Percentiles rank a stretch among this genome's conserved stretches.
phyloP scores from a whole-genome alignment of 768 basidiomycete species.

The Albatrellus ellisii region DNA sequence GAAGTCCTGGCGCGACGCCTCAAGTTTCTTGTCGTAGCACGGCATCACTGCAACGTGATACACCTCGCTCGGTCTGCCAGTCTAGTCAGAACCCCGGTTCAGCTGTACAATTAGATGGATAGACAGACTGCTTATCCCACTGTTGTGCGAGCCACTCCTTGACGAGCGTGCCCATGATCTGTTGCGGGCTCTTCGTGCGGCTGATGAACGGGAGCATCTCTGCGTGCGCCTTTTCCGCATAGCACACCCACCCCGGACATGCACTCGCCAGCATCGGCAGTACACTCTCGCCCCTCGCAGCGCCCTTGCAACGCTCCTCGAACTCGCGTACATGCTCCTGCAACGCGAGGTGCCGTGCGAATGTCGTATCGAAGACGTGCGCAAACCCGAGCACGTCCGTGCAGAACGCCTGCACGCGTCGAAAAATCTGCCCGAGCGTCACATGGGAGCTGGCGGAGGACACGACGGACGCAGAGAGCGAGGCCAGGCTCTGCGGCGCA shows the following conservation, averaged over 20 bases:
- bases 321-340: slow-evolving; percentile 77
- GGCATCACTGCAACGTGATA: slow-evolving; percentile 99
- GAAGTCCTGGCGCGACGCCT: slow-evolving; percentile 92
- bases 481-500: slow-evolving; percentile 78
- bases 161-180: slow-evolving; percentile 85
- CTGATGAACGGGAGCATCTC: slow-evolving; percentile 91
- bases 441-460: slow-evolving; percentile 27
- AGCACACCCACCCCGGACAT: slow-evolving; percentile 99
- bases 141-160: slow-evolving; percentile 72
- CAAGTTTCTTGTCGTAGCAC: slow-evolving; percentile 98
- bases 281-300: slow-evolving; percentile 16
- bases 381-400: slow-evolving; percentile 54
- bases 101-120: not conserved
- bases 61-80: slow-evolving; percentile 62
- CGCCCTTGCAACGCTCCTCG: slow-evolving; percentile 22
- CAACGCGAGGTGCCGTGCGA: slow-evolving; percentile 78
- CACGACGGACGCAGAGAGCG: slow-evolving; percentile 52
- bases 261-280: slow-evolving; percentile 92
- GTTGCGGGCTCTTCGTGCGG: slow-evolving; percentile 83
- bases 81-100: not conserved
- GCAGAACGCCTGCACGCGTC: slow-evolving; percentile 61
- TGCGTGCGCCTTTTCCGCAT: slow-evolving; percentile 93
- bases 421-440: slow-evolving; percentile 45
- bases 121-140: slow-evolving; percentile 57
- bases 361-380: slow-evolving; percentile 91